Evolutionary conservation across 208 protist genomes (phyloP).

Genomic region (Polymyxa betae): DNA sequence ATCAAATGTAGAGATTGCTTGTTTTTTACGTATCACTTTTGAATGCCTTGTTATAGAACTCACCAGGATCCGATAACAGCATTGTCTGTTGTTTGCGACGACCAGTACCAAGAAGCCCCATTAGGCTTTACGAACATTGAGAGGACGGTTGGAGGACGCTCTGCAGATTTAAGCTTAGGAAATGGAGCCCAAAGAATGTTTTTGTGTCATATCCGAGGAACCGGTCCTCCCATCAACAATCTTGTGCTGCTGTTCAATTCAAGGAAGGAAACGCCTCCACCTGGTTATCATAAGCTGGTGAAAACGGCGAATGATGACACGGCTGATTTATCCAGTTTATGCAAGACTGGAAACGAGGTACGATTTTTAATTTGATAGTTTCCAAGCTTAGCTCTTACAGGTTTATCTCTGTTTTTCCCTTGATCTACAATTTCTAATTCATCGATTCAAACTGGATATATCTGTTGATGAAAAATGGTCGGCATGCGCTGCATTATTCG

Average conservation of each 20-base stretch:
- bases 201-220: background rate
- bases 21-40: no score
- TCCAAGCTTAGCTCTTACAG: background rate
- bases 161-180: background rate
- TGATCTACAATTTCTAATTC: background rate
- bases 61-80: background rate
- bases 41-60: background rate
- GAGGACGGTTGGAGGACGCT: background rate
- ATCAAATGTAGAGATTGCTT: no score
- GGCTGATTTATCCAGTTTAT: slow-evolving; percentile 11
- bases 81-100: slow-evolving; percentile 23
- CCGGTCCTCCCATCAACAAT: slow-evolving; percentile 22
- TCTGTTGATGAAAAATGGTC: background rate
- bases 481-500: background rate
- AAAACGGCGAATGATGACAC: slow-evolving; percentile 27
- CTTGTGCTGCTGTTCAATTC: slow-evolving; percentile 24
- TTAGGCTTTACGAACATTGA: slow-evolving; percentile 18
- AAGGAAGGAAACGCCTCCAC: background rate
- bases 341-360: slow-evolving; percentile 37
- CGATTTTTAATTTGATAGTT: background rate
- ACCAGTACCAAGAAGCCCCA: background rate
- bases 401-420: slow-evolving; percentile 31
- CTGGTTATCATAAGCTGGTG: slow-evolving; percentile 9
- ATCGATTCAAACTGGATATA: background rate
- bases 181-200: background rate